These are phyloP conservation scores for Sporothrix curviconia DNA, from an alignment of 2,329 filamentous ascomycete genomes.

Conservation along the genomic window DNA sequence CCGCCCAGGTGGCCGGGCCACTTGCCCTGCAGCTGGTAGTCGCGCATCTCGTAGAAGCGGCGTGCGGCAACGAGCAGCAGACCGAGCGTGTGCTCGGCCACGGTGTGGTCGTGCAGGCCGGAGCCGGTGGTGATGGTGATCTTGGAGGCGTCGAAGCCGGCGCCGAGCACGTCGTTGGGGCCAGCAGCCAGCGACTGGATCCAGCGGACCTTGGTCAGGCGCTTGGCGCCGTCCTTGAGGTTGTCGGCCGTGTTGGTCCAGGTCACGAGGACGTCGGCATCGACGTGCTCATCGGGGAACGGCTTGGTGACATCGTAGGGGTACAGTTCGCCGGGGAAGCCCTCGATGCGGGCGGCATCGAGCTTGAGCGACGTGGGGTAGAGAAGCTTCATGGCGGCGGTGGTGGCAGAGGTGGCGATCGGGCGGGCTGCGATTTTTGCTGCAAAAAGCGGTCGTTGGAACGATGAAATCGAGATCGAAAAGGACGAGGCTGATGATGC, in stretches of 20 bases:
- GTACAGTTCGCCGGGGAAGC: conserved; percentile 24
- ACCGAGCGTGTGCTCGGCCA: conserved; percentile 42
- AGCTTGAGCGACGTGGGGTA: conserved; percentile 24
- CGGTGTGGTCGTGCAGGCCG: conserved; percentile 42
- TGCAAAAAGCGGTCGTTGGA: too few relatives aligned
- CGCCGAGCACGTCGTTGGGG: conserved; percentile 43
- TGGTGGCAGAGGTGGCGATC: background rate
- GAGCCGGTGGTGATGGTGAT: conserved; percentile 38
- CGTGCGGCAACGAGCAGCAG: conserved; percentile 34
- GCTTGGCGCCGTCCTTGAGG: conserved; percentile 37
- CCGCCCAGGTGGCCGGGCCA: conserved; percentile 43
- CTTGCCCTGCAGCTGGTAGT: conserved; percentile 36
- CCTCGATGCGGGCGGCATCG: conserved; percentile 20
- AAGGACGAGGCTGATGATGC: background rate
- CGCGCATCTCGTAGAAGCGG: conserved; percentile 39
- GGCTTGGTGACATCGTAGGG: conserved; percentile 33
- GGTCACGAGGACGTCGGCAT: conserved; percentile 41
- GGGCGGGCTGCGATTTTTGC: too few relatives aligned
- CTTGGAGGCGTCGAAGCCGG: conserved; percentile 36
- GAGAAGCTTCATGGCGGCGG: conserved; percentile 22
- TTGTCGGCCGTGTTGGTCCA: conserved; percentile 39
- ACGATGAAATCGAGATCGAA: background rate
- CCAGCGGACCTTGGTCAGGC: conserved; percentile 39
- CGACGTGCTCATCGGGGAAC: conserved; percentile 37
- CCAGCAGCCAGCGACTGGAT: conserved; percentile 45